phyloP scores from a whole-genome alignment of 2,329 filamentous ascomycete genomes.

The Calonectria montana region DNA sequence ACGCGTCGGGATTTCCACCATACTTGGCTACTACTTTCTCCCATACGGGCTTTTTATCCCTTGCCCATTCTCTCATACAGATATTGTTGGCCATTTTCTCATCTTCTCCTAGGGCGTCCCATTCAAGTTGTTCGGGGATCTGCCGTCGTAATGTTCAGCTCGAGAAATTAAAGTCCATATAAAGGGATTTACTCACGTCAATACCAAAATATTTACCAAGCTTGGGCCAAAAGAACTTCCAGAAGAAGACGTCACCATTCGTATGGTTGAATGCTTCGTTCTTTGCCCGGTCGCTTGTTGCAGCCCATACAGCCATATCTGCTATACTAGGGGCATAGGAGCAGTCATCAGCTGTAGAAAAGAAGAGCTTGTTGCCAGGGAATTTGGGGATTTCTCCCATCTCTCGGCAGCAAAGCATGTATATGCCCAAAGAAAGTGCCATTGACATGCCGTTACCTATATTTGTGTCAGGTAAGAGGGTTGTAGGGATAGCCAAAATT shows the following conservation, averaged over 20 bases:
- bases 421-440: not conserved
- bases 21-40: not conserved
- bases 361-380: not conserved
- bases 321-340: not conserved
- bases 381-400: not conserved
- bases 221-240: not conserved
- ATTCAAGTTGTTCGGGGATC: not conserved
- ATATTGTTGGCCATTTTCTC: not conserved
- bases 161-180: not conserved
- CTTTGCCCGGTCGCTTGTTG: not conserved
- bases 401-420: not conserved
- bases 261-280: not conserved
- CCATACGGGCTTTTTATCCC: not conserved
- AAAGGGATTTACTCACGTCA: not conserved
- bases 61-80: not conserved
- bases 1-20: not conserved
- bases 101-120: not conserved
- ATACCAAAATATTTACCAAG: not conserved
- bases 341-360: not conserved
- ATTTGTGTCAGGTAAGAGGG: not conserved
- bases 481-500: rapidly evolving
- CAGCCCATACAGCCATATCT: not conserved
- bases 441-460: not conserved
- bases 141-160: not conserved
- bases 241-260: not conserved